A percentile compares a stretch with the other conserved stretches of the same genome.
Conservation (phyloP, 495 filamentous ascomycete genomes). For the Chlorociboria aeruginascens region DNA sequence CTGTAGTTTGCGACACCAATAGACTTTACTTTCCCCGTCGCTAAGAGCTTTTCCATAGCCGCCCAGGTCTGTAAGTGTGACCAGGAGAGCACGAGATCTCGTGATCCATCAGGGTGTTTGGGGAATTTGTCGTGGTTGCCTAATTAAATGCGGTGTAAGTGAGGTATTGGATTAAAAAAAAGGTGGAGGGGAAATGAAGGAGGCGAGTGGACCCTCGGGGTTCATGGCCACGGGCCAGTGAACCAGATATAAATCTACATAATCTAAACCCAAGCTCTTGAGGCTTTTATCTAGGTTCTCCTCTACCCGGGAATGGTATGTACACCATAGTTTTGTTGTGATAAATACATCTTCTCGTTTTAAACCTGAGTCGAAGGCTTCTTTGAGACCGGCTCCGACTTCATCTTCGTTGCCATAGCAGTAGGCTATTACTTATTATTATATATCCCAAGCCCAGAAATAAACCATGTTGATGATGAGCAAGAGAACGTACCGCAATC, state of each 20-base stretch:
- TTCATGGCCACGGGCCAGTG: slow-evolving; percentile 86
- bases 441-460: not conserved
- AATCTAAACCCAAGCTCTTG: slow-evolving; percentile 58
- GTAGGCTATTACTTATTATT: slow-evolving; percentile 22
- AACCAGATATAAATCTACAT: slow-evolving; percentile 70
- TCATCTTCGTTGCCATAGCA: slow-evolving; percentile 49
- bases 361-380: slow-evolving; percentile 55
- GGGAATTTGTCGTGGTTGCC: slow-evolving; percentile 67
- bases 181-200: slow-evolving; percentile 4
- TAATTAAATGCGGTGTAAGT: not conserved
- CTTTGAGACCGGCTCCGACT: slow-evolving; percentile 40
- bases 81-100: slow-evolving; percentile 53
- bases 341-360: slow-evolving; percentile 74
- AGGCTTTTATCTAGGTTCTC: slow-evolving; percentile 59
- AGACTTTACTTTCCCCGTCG: slow-evolving; percentile 55
- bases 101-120: slow-evolving; percentile 54
- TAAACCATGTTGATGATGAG: not conserved
- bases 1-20: slow-evolving; percentile 84
- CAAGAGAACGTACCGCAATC: slow-evolving; percentile 29
- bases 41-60: slow-evolving; percentile 62
- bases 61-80: slow-evolving; percentile 67
- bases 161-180: not conserved
- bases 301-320: slow-evolving; percentile 57
- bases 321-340: slow-evolving; percentile 75
- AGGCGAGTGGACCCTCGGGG: slow-evolving; percentile 32